phyloP scores from a whole-genome alignment of 768 basidiomycete species.

The Calocybe gangraenosa region DNA sequence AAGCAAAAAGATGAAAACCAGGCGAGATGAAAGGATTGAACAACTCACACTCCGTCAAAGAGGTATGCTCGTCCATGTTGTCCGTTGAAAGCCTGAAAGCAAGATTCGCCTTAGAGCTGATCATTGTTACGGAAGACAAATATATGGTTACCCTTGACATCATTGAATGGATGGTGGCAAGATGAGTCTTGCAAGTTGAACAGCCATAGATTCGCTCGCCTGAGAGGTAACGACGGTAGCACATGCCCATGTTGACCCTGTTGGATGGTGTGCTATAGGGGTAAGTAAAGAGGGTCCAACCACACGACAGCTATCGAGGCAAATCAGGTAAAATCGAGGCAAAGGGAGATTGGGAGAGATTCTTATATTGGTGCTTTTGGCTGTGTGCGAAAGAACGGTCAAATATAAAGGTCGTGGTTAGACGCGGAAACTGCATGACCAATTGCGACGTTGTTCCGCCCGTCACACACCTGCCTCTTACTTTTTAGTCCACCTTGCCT shows the following conservation, averaged over 20 bases:
- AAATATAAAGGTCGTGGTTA: conserved; percentile 20
- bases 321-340: conserved; percentile 1
- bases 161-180: conserved; percentile 89
- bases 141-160: conserved; percentile 70
- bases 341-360: not conserved
- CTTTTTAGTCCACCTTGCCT: not conserved
- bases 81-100: conserved; percentile 84
- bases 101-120: conserved; percentile 15
- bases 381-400: conserved; percentile 18
- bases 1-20: conserved; percentile 10
- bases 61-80: conserved; percentile 95
- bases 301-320: conserved; percentile 1
- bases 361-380: conserved; percentile 12
- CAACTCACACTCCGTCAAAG: conserved; percentile 86
- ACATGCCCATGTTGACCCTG: conserved; percentile 69
- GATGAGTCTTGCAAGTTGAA: conserved; percentile 81
- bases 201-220: conserved; percentile 89
- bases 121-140: not conserved
- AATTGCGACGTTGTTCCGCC: conserved; percentile 14
- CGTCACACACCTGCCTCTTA: conserved; percentile 11
- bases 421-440: conserved; percentile 11
- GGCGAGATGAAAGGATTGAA: not conserved
- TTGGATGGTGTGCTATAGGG: conserved; percentile 13
- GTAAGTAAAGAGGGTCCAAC: conserved; percentile 1
- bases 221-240: conserved; percentile 80